A percentile compares a stretch with the other conserved stretches of the same genome.
These are phyloP conservation scores for Salix suchowensis DNA, from an alignment of 345 rosid genomes.

Conservation along the genomic window DNA sequence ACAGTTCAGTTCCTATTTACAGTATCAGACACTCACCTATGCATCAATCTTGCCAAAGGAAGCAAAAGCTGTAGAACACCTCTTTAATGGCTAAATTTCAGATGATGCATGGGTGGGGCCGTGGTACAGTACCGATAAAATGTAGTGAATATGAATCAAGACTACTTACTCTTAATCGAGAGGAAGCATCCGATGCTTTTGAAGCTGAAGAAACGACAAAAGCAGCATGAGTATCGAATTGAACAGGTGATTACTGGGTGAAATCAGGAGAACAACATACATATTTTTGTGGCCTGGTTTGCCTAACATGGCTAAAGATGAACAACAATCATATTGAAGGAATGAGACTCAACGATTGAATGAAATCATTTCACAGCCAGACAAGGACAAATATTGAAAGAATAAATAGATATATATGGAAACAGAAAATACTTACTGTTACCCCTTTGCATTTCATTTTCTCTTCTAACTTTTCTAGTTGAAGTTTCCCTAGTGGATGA, in stretches of 20 bases:
- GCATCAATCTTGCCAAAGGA: not conserved
- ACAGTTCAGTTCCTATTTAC: not conserved
- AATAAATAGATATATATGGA: not conserved
- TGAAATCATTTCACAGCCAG: not conserved
- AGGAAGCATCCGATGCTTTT: slow-evolving; percentile 13
- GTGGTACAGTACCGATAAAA: too few species aligned
- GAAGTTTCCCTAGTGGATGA: slow-evolving; percentile 11
- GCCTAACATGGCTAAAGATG: not conserved
- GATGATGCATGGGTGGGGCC: slow-evolving; percentile 1
- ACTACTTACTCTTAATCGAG: slow-evolving; percentile 22
- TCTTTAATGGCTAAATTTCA: not conserved
- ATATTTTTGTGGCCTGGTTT: not conserved
- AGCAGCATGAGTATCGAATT: not conserved
- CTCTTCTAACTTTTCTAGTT: slow-evolving; percentile 11
- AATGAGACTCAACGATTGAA: not conserved
- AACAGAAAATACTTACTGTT: slow-evolving; percentile 22
- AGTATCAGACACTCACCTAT: not conserved
- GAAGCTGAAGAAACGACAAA: slow-evolving; percentile 21
- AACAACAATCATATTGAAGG: too few species aligned
- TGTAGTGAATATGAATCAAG: not conserved
- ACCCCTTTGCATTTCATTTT: slow-evolving; percentile 11
- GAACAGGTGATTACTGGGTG: not conserved
- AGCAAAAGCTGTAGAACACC: not conserved
- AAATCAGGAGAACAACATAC: not conserved
- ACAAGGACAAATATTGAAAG: not conserved